A percentile compares a stretch with the other conserved stretches of the same genome.
These are phyloP conservation scores for Neurospora sp. DNA, from an alignment of 2,329 filamentous ascomycete genomes.

Conservation along the genomic window DNA sequence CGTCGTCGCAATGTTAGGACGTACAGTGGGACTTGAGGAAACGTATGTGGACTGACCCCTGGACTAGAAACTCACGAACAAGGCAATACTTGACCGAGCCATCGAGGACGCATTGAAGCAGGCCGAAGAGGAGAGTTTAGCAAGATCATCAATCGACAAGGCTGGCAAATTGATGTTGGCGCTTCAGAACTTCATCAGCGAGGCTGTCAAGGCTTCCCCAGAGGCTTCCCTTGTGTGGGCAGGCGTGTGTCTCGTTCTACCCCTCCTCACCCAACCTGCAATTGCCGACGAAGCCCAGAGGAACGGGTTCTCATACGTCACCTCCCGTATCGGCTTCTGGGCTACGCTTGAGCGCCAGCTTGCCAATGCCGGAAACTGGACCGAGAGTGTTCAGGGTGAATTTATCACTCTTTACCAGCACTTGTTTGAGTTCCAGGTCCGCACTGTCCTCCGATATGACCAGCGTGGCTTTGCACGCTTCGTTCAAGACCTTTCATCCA, in stretches of 20 bases:
- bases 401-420: constrained; percentile 22
- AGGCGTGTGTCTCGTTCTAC: constrained; percentile 27
- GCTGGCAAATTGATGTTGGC: constrained; percentile 12
- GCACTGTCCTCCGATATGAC: constrained; percentile 20
- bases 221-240: constrained; percentile 24
- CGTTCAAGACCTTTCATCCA: not conserved
- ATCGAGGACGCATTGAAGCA: constrained; percentile 10
- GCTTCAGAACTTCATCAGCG: constrained; percentile 17
- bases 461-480: not conserved
- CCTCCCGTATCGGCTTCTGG: constrained; percentile 24
- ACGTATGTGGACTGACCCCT: not conserved
- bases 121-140: constrained; percentile 13
- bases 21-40: not conserved
- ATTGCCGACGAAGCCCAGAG: constrained; percentile 21
- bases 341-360: constrained; percentile 19
- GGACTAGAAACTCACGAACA: not conserved
- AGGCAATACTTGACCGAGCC: constrained; percentile 7
- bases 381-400: not conserved
- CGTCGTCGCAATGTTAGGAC: rapidly evolving
- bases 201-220: constrained; percentile 22
- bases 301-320: constrained; percentile 26
- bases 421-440: constrained; percentile 27
- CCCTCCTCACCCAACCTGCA: constrained; percentile 23
- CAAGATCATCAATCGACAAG: constrained; percentile 15
- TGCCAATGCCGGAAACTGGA: not conserved